Percentiles rank a stretch among this genome's conserved stretches.
Conservation (phyloP, 2,329 filamentous ascomycete genomes). For the Calonectria hongkongensis region DNA sequence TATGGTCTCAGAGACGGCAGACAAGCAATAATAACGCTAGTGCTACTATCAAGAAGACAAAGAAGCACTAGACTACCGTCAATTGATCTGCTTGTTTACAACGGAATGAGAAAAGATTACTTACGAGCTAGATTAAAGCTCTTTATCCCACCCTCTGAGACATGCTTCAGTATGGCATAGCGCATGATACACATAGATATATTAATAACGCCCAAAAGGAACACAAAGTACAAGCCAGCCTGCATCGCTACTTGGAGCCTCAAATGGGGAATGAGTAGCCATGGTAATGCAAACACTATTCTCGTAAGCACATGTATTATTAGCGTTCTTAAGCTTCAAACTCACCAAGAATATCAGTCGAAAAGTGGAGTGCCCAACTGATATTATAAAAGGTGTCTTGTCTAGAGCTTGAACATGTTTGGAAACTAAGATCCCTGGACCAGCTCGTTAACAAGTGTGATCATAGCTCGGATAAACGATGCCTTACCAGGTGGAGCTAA, state of each 20-base stretch:
- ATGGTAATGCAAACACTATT: neutral
- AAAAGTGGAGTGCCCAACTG: neutral
- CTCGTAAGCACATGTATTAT: neutral
- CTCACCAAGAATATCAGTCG: neutral
- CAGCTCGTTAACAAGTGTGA: too few species aligned
- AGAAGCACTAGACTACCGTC: neutral
- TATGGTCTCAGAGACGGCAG: constrained; percentile 1
- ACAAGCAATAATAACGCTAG: constrained; percentile 13
- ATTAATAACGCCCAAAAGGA: neutral
- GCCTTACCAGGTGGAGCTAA: neutral
- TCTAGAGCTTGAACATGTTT: neutral
- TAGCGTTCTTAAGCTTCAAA: too few species aligned
- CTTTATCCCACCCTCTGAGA: neutral
- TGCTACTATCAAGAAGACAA: constrained; percentile 1
- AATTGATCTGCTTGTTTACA: neutral
- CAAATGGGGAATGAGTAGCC: neutral
- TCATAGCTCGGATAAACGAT: neutral
- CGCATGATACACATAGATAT: constrained; percentile 16
- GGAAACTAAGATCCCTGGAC: neutral
- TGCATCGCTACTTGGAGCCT: constrained; percentile 4
- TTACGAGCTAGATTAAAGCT: neutral
- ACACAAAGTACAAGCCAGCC: neutral
- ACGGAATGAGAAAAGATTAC: neutral
- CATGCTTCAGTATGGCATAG: neutral
- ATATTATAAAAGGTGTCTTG: neutral